Evolutionary conservation across 192 early-diverging fungal species (phyloP).

Genomic region (Backusella luteola): DNA sequence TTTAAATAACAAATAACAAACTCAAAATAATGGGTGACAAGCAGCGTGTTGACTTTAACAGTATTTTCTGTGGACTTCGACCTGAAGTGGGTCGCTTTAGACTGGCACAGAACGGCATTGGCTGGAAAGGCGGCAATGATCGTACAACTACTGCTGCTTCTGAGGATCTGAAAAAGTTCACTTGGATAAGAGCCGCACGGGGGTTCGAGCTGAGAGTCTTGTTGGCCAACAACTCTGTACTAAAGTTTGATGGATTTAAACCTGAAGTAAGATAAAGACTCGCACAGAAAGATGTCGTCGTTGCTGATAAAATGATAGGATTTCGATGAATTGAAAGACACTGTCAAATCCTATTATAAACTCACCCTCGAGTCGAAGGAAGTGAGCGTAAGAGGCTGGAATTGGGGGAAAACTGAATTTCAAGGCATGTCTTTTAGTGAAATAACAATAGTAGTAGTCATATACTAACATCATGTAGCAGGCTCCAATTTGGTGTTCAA

Average conservation of each 20-base stretch:
- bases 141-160: slow-evolving; percentile 55
- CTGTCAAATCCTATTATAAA: slow-evolving; percentile 69
- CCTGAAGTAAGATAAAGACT: slow-evolving; percentile 45
- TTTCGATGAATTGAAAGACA: slow-evolving; percentile 76
- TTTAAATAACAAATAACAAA: too few relatives aligned
- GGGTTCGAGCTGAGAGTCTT: slow-evolving; percentile 81
- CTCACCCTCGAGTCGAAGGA: slow-evolving; percentile 79
- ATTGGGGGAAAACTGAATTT: slow-evolving; percentile 93
- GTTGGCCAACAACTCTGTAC: slow-evolving; percentile 67
- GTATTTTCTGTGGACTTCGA: slow-evolving; percentile 50
- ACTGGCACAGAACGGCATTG: slow-evolving; percentile 60
- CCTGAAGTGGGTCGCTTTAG: slow-evolving; percentile 47
- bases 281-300: too few relatives aligned
- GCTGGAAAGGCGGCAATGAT: slow-evolving; percentile 67
- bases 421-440: slow-evolving; percentile 45
- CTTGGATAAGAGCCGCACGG: slow-evolving; percentile 83
- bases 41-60: slow-evolving; percentile 50
- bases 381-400: slow-evolving; percentile 89
- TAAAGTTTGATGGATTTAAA: slow-evolving; percentile 90
- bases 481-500: slow-evolving; percentile 77
- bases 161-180: slow-evolving; percentile 68
- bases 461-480: not conserved
- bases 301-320: slow-evolving; percentile 49
- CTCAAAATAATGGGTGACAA: slow-evolving; percentile 36
- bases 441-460: not conserved